phyloP scores from a whole-genome alignment of 2,329 filamentous ascomycete genomes.

The Verticillium klebahnii region DNA sequence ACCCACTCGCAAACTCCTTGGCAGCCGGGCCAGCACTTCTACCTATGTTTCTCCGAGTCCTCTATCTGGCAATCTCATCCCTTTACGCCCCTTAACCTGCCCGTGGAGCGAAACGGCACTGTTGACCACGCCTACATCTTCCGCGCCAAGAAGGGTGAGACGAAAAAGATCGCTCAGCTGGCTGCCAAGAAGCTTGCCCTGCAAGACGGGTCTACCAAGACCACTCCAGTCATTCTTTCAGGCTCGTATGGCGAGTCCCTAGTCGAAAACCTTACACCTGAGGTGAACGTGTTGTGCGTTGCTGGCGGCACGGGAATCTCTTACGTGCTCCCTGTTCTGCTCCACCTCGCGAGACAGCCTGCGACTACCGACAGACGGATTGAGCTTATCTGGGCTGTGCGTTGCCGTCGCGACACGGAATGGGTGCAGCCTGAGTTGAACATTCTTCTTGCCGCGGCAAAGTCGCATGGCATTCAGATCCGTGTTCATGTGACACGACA shows the following conservation, averaged over 20 bases:
- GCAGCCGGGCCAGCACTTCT: slow-evolving; percentile 67
- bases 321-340: not conserved
- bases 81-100: slow-evolving; percentile 58
- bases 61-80: slow-evolving; percentile 71
- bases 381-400: slow-evolving; percentile 1
- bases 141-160: slow-evolving; percentile 56
- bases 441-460: slow-evolving; percentile 20
- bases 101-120: slow-evolving; percentile 30
- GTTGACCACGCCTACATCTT: slow-evolving; percentile 53
- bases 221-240: slow-evolving; percentile 53
- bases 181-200: slow-evolving; percentile 36
- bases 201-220: slow-evolving; percentile 51
- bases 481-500: slow-evolving; percentile 3
- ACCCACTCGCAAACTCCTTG: slow-evolving; percentile 56
- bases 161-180: slow-evolving; percentile 48
- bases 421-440: slow-evolving; percentile 5
- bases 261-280: slow-evolving; percentile 22
- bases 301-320: slow-evolving; percentile 23
- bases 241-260: slow-evolving; percentile 58
- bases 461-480: slow-evolving; percentile 3
- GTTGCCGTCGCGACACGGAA: not conserved
- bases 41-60: slow-evolving; percentile 60
- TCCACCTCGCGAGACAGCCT: not conserved
- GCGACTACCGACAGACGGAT: not conserved
- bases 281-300: slow-evolving; percentile 34